These are phyloP conservation scores for Periconia sp. DNA, from an alignment of 2,329 filamentous ascomycete species.

Conservation along the genomic window DNA sequence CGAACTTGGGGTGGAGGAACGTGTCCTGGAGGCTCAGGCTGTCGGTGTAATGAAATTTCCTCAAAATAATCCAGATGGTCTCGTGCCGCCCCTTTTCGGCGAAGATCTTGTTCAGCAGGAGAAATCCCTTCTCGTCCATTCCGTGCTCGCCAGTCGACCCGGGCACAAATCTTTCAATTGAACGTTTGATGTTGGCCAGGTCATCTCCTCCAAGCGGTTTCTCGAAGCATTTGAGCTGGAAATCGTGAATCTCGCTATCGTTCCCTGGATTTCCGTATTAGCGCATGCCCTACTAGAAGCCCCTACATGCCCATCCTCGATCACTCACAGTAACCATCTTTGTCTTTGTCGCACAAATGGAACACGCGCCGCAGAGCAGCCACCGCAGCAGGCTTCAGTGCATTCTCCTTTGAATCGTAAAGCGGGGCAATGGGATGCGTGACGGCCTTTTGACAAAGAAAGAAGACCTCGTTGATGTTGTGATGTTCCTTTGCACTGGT, in stretches of 20 bases:
- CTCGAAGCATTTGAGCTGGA: conserved; percentile 90
- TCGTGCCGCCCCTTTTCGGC: conserved; percentile 97
- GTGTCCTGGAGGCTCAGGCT: conserved; percentile 89
- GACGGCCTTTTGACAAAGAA: conserved; percentile 96
- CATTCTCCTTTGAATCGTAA: conserved; percentile 89
- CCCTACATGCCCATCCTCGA: too few relatives aligned
- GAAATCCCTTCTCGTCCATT: conserved; percentile 81
- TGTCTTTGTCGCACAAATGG: conserved; percentile 94
- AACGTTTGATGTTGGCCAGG: conserved; percentile 87
- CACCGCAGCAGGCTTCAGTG: conserved; percentile 87
- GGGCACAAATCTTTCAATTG: conserved; percentile 73
- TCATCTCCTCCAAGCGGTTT: conserved; percentile 83
- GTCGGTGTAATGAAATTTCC: conserved; percentile 95
- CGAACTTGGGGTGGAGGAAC: conserved; percentile 91
- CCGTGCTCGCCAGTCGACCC: conserved; percentile 66
- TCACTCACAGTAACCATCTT: conserved; percentile 92
- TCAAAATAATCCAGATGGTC: conserved; percentile 96
- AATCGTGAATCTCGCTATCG: conserved; percentile 87
- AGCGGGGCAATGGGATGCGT: conserved; percentile 95
- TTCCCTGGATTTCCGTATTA: too few relatives aligned
- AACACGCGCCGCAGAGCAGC: conserved; percentile 89
- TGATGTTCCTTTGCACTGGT: conserved; percentile 90
- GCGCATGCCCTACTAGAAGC: too few relatives aligned
- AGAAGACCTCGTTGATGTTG: conserved; percentile 95
- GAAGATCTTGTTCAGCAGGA: conserved; percentile 93